phyloP scores from a whole-genome alignment of 495 filamentous ascomycete species.

The Aspergillus incahuasiensis region DNA sequence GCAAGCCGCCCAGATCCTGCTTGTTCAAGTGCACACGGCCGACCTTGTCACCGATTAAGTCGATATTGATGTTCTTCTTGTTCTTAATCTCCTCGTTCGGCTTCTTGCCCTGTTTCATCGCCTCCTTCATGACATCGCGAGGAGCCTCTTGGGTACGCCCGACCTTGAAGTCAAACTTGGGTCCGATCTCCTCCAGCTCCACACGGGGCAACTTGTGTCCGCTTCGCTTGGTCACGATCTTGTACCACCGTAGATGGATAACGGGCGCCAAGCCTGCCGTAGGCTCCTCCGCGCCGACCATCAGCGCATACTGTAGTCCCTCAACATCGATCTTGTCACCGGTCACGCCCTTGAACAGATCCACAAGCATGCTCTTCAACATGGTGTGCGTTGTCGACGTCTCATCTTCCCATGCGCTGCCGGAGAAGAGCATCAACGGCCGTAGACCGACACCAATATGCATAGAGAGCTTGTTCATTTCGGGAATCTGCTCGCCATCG shows the following conservation, averaged over 20 bases:
- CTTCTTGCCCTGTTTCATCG: slow-evolving; percentile 76
- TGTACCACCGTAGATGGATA: slow-evolving; percentile 79
- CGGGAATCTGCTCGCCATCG: slow-evolving; percentile 54
- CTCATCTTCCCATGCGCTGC: slow-evolving; percentile 75
- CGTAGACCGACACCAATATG: slow-evolving; percentile 68
- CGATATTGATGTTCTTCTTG: slow-evolving; percentile 94
- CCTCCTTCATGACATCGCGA: slow-evolving; percentile 75
- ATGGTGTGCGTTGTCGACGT: slow-evolving; percentile 69
- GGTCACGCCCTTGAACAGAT: slow-evolving; percentile 81
- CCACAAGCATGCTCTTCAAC: slow-evolving; percentile 79
- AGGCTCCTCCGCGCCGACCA: slow-evolving; percentile 73
- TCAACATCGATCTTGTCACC: slow-evolving; percentile 82
- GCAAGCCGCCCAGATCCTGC: slow-evolving; percentile 80
- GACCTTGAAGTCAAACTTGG: slow-evolving; percentile 87
- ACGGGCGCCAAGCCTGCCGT: slow-evolving; percentile 57
- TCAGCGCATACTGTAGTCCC: slow-evolving; percentile 84
- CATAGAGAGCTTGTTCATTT: slow-evolving; percentile 80
- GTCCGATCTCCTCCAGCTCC: slow-evolving; percentile 92
- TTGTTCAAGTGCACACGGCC: slow-evolving; percentile 88
- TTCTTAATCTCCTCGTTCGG: slow-evolving; percentile 53
- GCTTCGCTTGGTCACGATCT: slow-evolving; percentile 76
- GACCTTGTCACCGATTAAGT: slow-evolving; percentile 91
- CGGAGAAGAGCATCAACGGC: slow-evolving; percentile 82
- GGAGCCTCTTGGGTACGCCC: slow-evolving; percentile 77
- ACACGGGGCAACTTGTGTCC: slow-evolving; percentile 84